These are phyloP conservation scores for Monosporascus sp. DNA, from an alignment of 2,329 filamentous ascomycete species.

Conservation along the genomic window DNA sequence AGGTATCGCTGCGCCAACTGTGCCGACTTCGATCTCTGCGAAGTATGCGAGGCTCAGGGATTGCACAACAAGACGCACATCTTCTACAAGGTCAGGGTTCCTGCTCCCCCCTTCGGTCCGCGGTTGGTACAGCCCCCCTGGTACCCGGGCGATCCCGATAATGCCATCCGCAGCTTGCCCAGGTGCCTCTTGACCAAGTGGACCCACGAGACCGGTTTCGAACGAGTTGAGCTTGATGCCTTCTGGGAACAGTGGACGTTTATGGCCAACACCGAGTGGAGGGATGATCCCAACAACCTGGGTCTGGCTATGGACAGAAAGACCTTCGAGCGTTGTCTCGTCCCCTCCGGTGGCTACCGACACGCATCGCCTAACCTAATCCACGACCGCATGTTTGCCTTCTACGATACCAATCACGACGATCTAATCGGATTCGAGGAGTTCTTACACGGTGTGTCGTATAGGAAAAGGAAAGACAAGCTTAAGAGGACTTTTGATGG, in stretches of 20 bases:
- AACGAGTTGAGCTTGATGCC: slow-evolving; percentile 83
- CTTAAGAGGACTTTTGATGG: slow-evolving; percentile 74
- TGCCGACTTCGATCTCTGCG: slow-evolving; percentile 91
- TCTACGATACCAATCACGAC: slow-evolving; percentile 89
- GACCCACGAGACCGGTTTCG: slow-evolving; percentile 69
- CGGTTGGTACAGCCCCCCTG: slow-evolving; percentile 76
- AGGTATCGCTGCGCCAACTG: slow-evolving; percentile 95
- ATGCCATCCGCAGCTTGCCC: slow-evolving; percentile 62
- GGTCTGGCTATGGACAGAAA: slow-evolving; percentile 82
- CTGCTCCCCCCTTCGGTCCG: slow-evolving; percentile 77
- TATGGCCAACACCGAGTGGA: slow-evolving; percentile 81
- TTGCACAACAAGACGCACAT: slow-evolving; percentile 85
- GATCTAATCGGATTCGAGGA: slow-evolving; percentile 87
- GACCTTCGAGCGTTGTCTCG: slow-evolving; percentile 87
- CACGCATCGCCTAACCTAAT: slow-evolving; percentile 81
- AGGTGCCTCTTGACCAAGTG: slow-evolving; percentile 62
- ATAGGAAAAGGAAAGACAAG: slow-evolving; percentile 62
- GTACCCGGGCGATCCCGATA: slow-evolving; percentile 82
- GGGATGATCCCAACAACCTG: slow-evolving; percentile 72
- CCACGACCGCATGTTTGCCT: slow-evolving; percentile 93
- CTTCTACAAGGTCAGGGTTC: slow-evolving; percentile 93
- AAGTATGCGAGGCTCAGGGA: slow-evolving; percentile 77
- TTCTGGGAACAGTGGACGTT: slow-evolving; percentile 97
- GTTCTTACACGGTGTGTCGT: slow-evolving; percentile 78
- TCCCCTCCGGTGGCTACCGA: slow-evolving; percentile 75